Evolutionary conservation across 2,329 filamentous ascomycete species (phyloP).

Genomic region (Colletotrichum costaricense): DNA sequence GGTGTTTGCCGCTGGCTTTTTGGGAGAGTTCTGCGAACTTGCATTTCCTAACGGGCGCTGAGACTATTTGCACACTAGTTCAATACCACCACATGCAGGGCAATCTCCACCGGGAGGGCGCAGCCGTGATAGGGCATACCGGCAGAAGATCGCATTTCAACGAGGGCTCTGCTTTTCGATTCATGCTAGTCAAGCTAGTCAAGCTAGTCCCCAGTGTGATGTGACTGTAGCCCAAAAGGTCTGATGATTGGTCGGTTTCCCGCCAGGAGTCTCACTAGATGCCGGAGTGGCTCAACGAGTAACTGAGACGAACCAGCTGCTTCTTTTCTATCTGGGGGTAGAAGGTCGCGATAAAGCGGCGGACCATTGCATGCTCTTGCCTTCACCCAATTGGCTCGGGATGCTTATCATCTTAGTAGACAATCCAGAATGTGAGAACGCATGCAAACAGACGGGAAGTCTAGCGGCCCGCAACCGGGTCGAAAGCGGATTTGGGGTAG

Average conservation of each 20-base stretch:
- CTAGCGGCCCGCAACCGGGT: constrained; percentile 24
- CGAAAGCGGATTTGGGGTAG: not conserved
- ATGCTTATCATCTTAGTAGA: not conserved
- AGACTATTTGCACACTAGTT: not conserved
- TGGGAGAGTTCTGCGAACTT: not conserved
- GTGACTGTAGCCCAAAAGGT: not conserved
- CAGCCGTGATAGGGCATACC: not conserved
- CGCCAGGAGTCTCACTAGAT: not conserved
- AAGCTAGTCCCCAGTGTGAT: not conserved
- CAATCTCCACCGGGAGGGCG: constrained; percentile 1
- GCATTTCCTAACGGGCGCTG: not conserved
- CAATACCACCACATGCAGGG: not conserved
- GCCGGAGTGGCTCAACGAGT: not conserved
- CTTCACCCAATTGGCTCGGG: not conserved
- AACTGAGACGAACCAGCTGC: not conserved
- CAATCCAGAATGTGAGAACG: not conserved
- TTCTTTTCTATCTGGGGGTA: not conserved
- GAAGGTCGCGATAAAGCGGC: no score
- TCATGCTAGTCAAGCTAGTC: not conserved
- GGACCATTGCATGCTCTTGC: no score
- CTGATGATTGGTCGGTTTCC: not conserved
- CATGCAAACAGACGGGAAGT: not conserved
- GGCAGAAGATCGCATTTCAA: not conserved
- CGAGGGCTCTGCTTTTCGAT: not conserved
- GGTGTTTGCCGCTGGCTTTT: not conserved